phyloP scores from a whole-genome alignment of 495 filamentous ascomycete species.

The Penicillium maclennaniae region DNA sequence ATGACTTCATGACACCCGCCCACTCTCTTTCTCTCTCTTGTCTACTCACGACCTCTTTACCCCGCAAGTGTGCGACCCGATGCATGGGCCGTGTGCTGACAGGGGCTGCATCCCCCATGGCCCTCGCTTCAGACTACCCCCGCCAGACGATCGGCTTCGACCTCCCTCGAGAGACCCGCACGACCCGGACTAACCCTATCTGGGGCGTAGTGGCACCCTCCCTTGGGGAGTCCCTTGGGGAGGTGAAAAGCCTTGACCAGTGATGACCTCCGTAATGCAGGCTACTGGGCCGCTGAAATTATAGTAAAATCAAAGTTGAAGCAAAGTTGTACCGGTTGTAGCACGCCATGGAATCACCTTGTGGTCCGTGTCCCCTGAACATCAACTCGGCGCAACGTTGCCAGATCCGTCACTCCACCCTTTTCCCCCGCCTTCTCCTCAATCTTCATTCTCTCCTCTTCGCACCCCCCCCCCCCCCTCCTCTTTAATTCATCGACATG shows the following conservation, averaged over 20 bases:
- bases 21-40: too few relatives aligned
- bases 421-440: conserved; percentile 7
- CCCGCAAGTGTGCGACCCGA: conserved; percentile 8
- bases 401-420: conserved; percentile 21
- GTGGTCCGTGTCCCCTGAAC: conserved; percentile 30
- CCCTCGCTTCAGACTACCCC: conserved; percentile 15
- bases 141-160: conserved; percentile 9
- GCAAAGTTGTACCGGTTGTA: background rate
- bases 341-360: conserved; percentile 3
- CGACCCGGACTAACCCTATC: background rate
- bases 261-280: background rate
- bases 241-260: background rate
- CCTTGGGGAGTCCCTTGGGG: background rate
- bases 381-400: conserved; percentile 26
- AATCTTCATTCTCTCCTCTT: conserved; percentile 10
- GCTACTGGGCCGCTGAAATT: background rate
- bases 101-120: conserved; percentile 11
- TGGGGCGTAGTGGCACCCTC: background rate
- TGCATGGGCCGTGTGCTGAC: conserved; percentile 17
- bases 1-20: background rate
- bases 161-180: conserved; percentile 9
- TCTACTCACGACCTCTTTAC: too few relatives aligned
- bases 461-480: conserved; percentile 3
- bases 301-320: background rate
- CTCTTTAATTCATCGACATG: conserved; percentile 30